phyloP scores from a whole-genome alignment of 495 filamentous ascomycete species.

The Terfezia claveryi region DNA sequence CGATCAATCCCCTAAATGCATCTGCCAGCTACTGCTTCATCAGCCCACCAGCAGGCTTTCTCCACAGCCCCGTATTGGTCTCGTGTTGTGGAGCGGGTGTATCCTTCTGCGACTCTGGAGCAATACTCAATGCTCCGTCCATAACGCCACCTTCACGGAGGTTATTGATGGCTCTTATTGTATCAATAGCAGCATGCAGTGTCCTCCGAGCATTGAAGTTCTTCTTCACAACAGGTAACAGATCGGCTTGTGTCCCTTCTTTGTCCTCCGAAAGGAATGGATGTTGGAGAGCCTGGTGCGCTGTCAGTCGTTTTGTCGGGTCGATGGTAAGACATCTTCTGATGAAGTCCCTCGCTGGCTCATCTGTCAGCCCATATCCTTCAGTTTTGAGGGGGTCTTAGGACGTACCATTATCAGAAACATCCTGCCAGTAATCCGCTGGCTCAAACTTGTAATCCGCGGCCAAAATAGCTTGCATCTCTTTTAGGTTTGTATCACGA shows the following conservation, averaged over 20 bases:
- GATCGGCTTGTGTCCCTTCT: constrained; percentile 38
- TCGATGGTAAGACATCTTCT: constrained; percentile 64
- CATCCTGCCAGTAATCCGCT: constrained; percentile 84
- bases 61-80: constrained; percentile 19
- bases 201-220: constrained; percentile 95
- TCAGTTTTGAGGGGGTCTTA: neutral
- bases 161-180: constrained; percentile 95
- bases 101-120: constrained; percentile 32
- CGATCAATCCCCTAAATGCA: neutral
- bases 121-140: constrained; percentile 50
- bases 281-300: constrained; percentile 77
- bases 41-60: constrained; percentile 17
- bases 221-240: constrained; percentile 88
- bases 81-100: constrained; percentile 23
- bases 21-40: constrained; percentile 2
- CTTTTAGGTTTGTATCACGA: constrained; percentile 88
- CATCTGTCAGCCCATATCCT: neutral
- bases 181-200: constrained; percentile 90
- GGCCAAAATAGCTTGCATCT: constrained; percentile 95
- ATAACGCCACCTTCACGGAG: constrained; percentile 61
- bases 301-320: constrained; percentile 68
- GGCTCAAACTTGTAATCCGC: constrained; percentile 96
- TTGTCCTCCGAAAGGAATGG: constrained; percentile 49
- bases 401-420: constrained; percentile 35
- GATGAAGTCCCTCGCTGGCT: constrained; percentile 71